Percentiles rank a stretch among this genome's conserved stretches.
Evolutionary conservation across 1,139 yeast species (phyloP).

Genomic region (Taiozyma onychis): DNA sequence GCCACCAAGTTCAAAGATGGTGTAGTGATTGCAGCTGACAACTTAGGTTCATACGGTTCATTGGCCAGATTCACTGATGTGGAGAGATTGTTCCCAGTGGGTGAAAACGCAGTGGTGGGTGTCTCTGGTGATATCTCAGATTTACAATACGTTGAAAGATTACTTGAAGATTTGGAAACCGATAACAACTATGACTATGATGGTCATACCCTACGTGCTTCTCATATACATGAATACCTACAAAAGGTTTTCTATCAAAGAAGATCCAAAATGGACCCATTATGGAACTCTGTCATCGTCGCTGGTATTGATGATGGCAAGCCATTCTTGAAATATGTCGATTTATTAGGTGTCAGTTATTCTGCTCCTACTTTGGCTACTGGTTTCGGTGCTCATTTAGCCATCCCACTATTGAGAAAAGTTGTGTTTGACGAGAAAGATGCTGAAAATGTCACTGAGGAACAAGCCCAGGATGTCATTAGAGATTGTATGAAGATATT

Average conservation of each 20-base stretch:
- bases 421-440: slow-evolving; percentile 78
- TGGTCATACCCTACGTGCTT: slow-evolving; percentile 67
- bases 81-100: slow-evolving; percentile 81
- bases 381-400: slow-evolving; percentile 95
- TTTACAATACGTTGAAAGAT: slow-evolving; percentile 73
- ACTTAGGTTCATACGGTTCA: slow-evolving; percentile 91
- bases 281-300: slow-evolving; percentile 92
- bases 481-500: slow-evolving; percentile 90
- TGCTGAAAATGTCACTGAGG: slow-evolving; percentile 56
- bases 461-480: slow-evolving; percentile 68
- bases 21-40: slow-evolving; percentile 91
- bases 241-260: slow-evolving; percentile 81
- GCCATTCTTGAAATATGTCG: slow-evolving; percentile 80
- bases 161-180: slow-evolving; percentile 71
- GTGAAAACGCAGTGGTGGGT: slow-evolving; percentile 84
- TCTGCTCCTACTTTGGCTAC: slow-evolving; percentile 89
- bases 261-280: slow-evolving; percentile 89
- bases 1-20: slow-evolving; percentile 90
- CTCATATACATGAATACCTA: slow-evolving; percentile 83
- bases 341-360: slow-evolving; percentile 86
- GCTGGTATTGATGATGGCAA: slow-evolving; percentile 77
- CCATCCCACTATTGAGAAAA: slow-evolving; percentile 85
- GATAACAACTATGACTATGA: slow-evolving; percentile 79
- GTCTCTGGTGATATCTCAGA: slow-evolving; percentile 94
- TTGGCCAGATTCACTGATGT: slow-evolving; percentile 79